A percentile compares a stretch with the other conserved stretches of the same genome.
phyloP scores from a whole-genome alignment of 208 protist genomes.

The Trypanosoma mega region DNA sequence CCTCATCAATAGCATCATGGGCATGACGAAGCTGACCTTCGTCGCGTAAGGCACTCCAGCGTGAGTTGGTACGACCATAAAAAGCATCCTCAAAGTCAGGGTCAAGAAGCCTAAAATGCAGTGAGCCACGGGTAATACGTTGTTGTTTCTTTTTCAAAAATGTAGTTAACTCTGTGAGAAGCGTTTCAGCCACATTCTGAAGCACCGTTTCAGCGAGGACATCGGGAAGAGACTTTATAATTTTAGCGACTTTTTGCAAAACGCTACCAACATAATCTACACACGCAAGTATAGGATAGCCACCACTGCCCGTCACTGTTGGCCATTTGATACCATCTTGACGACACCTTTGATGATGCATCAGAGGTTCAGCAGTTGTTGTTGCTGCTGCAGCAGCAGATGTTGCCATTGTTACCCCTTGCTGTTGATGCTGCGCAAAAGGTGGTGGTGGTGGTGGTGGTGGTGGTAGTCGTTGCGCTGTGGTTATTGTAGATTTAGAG shows the following conservation, averaged over 20 bases:
- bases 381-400: not conserved
- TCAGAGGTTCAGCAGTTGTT: conserved; percentile 1
- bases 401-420: conserved; percentile 15
- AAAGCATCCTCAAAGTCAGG: conserved; percentile 75
- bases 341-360: conserved; percentile 15
- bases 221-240: conserved; percentile 47
- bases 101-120: conserved; percentile 59
- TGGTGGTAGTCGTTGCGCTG: too few species aligned
- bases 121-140: conserved; percentile 46
- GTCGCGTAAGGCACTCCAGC: conserved; percentile 60
- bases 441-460: too few species aligned
- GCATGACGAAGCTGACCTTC: conserved; percentile 41
- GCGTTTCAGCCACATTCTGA: conserved; percentile 55
- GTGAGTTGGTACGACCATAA: conserved; percentile 33
- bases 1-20: conserved; percentile 51
- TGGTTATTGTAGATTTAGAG: too few species aligned
- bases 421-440: too few species aligned
- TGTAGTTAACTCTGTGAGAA: conserved; percentile 65
- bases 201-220: conserved; percentile 58
- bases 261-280: conserved; percentile 80
- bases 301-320: conserved; percentile 40
- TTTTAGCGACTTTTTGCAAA: conserved; percentile 55
- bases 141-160: conserved; percentile 74
- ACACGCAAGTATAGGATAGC: conserved; percentile 63
- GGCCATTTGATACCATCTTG: conserved; percentile 42